These are phyloP conservation scores for Vitis rupestris DNA, from an alignment of 164 flowering plant species.

Conservation along the genomic window DNA sequence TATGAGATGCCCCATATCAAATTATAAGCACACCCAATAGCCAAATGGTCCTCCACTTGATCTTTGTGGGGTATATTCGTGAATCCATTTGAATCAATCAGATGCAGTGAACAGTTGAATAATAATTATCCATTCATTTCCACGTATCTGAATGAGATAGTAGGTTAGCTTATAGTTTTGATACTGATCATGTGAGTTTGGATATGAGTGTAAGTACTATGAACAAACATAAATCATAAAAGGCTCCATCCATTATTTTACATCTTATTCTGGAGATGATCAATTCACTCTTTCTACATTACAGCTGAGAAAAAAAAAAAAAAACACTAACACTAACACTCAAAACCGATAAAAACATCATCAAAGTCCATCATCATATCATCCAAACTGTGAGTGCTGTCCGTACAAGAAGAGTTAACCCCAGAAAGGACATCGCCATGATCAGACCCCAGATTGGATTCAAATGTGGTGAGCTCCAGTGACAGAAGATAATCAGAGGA, in stretches of 20 bases:
- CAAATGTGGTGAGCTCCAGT: conserved; percentile 9
- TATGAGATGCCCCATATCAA: no score
- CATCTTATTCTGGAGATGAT: neutral
- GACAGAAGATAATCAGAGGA: conserved; percentile 17
- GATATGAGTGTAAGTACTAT: no score
- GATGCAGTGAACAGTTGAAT: no score
- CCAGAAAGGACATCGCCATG: conserved; percentile 25
- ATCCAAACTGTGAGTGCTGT: conserved; percentile 11
- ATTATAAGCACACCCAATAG: no score
- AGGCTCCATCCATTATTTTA: neutral
- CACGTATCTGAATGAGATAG: no score
- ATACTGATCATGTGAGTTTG: no score
- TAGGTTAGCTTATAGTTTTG: no score
- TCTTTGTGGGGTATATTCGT: no score
- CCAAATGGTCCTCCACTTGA: no score
- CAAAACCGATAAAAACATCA: neutral
- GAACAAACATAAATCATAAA: neutral
- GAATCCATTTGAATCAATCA: no score
- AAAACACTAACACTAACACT: neutral
- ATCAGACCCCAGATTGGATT: conserved; percentile 13
- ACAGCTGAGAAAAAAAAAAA: neutral
- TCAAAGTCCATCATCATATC: conserved; percentile 7
- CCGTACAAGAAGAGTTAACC: conserved; percentile 19
- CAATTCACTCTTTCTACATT: neutral
- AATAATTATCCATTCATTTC: no score